phyloP scores from a whole-genome alignment of 106 monocot genomes.

The Platanthera zijinensis region DNA sequence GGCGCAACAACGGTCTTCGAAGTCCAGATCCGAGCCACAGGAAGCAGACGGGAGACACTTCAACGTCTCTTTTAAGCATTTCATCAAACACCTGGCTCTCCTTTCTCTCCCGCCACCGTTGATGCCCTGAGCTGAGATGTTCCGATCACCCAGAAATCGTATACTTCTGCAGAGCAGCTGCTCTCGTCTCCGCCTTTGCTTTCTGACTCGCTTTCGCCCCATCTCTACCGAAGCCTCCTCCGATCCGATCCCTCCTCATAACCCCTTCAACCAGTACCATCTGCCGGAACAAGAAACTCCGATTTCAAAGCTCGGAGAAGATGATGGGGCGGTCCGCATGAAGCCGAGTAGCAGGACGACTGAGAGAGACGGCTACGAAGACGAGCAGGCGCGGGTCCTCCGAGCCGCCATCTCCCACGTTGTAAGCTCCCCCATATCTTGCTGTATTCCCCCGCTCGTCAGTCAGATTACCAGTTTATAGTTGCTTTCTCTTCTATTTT shows the following conservation, averaged over 20 bases:
- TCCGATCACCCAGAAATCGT: conserved; percentile 5
- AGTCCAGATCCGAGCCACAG: no score
- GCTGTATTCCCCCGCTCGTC: background rate
- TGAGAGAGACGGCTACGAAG: conserved; percentile 31
- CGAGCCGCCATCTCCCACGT: conserved; percentile 63
- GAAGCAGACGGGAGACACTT: no score
- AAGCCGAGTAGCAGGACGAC: conserved; percentile 5
- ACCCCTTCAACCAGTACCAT: background rate
- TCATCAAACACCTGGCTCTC: no score
- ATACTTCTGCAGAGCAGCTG: background rate
- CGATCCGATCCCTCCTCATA: background rate
- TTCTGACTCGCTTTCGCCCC: background rate
- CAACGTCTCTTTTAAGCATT: no score
- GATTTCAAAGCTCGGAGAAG: background rate
- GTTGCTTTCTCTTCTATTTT: background rate
- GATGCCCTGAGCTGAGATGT: conserved; percentile 3
- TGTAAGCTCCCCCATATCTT: conserved; percentile 17
- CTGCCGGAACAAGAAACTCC: background rate
- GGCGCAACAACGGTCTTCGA: no score
- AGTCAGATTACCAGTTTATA: background rate
- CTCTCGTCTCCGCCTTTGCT: background rate
- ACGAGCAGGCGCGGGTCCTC: conserved; percentile 60
- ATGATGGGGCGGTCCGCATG: background rate
- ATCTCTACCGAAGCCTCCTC: conserved; percentile 3
- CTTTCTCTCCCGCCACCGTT: background rate